Percentiles rank a stretch among this genome's conserved stretches.
Conservation (phyloP, 345 rosid genomes). For the Lepidium africanum region DNA sequence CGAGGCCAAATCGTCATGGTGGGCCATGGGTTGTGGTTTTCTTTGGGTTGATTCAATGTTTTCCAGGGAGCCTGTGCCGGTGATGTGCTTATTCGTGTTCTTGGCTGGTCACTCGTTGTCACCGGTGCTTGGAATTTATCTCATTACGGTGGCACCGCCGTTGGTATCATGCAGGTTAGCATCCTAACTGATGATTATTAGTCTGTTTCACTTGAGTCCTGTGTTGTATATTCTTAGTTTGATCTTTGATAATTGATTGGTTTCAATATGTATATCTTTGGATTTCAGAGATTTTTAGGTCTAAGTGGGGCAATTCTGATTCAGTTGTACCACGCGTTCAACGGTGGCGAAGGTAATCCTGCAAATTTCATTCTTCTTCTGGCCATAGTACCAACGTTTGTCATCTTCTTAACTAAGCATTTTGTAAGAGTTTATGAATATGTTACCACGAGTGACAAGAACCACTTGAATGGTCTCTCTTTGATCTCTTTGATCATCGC, state of each 20-base stretch:
- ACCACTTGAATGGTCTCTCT: conserved; percentile 68
- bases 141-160: conserved; percentile 66
- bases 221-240: not conserved
- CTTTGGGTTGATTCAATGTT: conserved; percentile 61
- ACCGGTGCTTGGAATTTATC: conserved; percentile 66
- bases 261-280: not conserved
- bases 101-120: conserved; percentile 73
- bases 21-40: conserved; percentile 80
- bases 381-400: conserved; percentile 54
- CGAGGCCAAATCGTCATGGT: conserved; percentile 6
- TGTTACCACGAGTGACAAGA: conserved; percentile 44
- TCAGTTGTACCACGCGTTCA: conserved; percentile 49
- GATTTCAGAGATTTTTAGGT: conserved; percentile 78
- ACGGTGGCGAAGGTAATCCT: conserved; percentile 40
- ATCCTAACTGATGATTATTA: not conserved
- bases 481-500: conserved; percentile 49
- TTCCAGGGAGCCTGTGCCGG: conserved; percentile 59
- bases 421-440: conserved; percentile 51
- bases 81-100: conserved; percentile 69
- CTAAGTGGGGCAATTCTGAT: conserved; percentile 81
- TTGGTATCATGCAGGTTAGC: conserved; percentile 74
- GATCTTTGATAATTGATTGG: not conserved
- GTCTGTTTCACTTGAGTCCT: not conserved
- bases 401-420: conserved; percentile 55
- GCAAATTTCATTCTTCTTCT: conserved; percentile 64